Evolutionary conservation across 768 basidiomycete species (phyloP).

Genomic region (Filobasidium floriforme): DNA sequence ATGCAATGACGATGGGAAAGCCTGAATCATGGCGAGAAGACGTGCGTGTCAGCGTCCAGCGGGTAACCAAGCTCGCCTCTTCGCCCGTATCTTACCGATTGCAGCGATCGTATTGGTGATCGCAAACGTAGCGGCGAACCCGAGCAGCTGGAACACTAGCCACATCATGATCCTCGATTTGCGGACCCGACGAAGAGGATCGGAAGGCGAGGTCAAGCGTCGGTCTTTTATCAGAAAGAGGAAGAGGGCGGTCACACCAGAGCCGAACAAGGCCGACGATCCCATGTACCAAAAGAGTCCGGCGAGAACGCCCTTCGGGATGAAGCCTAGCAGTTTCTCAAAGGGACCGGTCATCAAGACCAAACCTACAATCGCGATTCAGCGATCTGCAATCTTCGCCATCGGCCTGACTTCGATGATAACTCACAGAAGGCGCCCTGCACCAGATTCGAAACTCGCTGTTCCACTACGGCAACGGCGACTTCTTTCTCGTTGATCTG

Average conservation of each 20-base stretch:
- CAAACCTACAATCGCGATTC: conserved; percentile 46
- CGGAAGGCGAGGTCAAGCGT: conserved; percentile 53
- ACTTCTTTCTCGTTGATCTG: conserved; percentile 37
- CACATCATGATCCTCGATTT: conserved; percentile 67
- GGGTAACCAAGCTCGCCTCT: neutral
- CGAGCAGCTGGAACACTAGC: conserved; percentile 64
- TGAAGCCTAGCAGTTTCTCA: conserved; percentile 66
- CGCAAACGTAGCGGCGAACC: conserved; percentile 80
- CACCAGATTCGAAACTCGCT: conserved; percentile 81
- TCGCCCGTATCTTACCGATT: conserved; percentile 9
- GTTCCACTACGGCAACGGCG: conserved; percentile 69
- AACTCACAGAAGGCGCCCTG: conserved; percentile 64
- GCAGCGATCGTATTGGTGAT: conserved; percentile 69
- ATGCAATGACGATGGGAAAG: conserved; percentile 79
- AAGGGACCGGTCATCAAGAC: conserved; percentile 75
- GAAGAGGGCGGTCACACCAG: conserved; percentile 74
- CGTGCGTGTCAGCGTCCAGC: neutral
- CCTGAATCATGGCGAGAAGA: conserved; percentile 52
- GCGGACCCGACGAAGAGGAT: conserved; percentile 70
- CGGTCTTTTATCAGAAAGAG: conserved; percentile 71
- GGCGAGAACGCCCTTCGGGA: conserved; percentile 68
- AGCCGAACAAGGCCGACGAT: conserved; percentile 65
- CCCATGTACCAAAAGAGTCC: conserved; percentile 96
- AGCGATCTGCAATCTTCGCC: neutral
- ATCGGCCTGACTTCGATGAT: neutral